Base-by-base conservation (phyloP, 257 asterid species). In the Avicennia marina region DNA sequence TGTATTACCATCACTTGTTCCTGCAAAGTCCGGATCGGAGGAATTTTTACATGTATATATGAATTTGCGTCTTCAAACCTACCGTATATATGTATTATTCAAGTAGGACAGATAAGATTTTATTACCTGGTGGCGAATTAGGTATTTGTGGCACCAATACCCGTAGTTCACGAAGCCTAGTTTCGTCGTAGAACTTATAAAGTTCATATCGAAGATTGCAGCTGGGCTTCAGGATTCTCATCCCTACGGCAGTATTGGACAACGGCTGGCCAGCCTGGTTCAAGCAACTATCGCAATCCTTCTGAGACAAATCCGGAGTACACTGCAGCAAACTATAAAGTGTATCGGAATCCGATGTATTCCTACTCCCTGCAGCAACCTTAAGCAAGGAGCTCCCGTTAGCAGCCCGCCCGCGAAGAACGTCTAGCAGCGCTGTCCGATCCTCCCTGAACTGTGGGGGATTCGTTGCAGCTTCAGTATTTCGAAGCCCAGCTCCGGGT, bases 1-100 rank as follows among this genome's bases (percentile, higher is more conserved):
- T 16, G n/a, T n/a, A n/a, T 18, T 43, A 6, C 52, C 56, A 7
- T 11, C 26, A 22, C 59, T 51, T 15, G 1, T 16, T 40, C 65
- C 76, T 71, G 64, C 56, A 32, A 58, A 22, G 20, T 18, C n/a
- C n/a, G n/a, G n/a, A n/a, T n/a, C 0, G 41, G 41, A 34, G 41
- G 2, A 34, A 34, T 34, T 4, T 11, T 34, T 4, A 34, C 4
- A 6, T 4, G 12, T 11, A 34, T 11, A 4, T 11, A 5, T 29
- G 33, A 3, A 3, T 29, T 29, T 29, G 5, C 33, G 7, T 29
- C 33, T 29, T 29, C 7, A 7, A 29, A 2, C 7, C 3, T 3
- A 7, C 5, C 7, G 3, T 29, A 29, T 7, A 29, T 3, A 29
- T 3, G 7, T 2, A 29, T 29, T 7, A 29, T 3, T 29, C 33